phyloP scores from a whole-genome alignment of 163 green algal species.

The Dunaliella salina region DNA sequence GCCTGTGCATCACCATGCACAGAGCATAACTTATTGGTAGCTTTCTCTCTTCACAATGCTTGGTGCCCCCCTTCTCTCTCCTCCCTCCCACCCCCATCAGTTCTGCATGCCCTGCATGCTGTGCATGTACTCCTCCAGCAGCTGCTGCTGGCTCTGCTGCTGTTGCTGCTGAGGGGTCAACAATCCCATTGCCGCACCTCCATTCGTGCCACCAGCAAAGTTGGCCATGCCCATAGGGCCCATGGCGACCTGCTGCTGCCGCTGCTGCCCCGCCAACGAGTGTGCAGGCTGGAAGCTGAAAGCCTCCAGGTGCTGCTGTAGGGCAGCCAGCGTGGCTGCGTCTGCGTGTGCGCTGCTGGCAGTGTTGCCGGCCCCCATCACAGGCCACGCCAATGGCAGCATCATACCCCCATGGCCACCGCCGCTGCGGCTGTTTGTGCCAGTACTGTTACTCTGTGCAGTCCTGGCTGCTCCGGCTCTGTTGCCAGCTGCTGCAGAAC shows the following conservation, averaged over 20 bases:
- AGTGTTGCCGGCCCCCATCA: neutral
- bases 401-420: neutral
- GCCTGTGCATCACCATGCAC: no score
- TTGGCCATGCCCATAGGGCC: neutral
- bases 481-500: no score
- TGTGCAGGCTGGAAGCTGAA: neutral
- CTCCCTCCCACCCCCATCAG: neutral
- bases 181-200: neutral
- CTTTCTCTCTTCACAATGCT: no score
- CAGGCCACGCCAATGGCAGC: neutral
- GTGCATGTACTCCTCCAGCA: neutral
- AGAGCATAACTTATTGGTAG: no score
- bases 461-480: no score
- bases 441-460: no score
- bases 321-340: neutral
- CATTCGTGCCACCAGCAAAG: neutral
- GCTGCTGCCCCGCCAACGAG: neutral
- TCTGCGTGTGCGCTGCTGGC: neutral
- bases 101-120: neutral
- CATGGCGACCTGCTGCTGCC: neutral
- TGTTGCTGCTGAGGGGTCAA: neutral
- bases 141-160: neutral
- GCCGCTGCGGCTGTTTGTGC: neutral
- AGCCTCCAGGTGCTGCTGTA: neutral
- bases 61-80: no score